These are phyloP conservation scores for Eucalyptus curtisii DNA, from an alignment of 345 rosid genomes.

Conservation along the genomic window DNA sequence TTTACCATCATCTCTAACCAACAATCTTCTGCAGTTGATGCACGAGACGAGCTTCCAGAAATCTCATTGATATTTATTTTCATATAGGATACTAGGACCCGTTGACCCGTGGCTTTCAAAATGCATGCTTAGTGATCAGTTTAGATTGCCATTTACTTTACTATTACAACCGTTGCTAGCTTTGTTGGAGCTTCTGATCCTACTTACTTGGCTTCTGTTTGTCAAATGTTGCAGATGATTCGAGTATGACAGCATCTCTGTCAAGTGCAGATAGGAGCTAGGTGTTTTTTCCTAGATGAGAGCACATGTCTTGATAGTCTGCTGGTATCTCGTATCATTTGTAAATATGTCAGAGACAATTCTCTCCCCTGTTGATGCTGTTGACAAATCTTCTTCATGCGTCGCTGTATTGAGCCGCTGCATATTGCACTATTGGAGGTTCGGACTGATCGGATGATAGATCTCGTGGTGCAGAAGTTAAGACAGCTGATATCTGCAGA, in stretches of 20 bases:
- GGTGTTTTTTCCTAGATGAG: neutral
- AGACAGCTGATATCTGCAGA: neutral
- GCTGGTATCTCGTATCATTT: neutral
- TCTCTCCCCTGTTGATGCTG: neutral
- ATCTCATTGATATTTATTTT: neutral
- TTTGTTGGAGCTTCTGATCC: neutral
- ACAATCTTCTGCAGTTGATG: neutral
- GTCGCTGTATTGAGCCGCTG: neutral
- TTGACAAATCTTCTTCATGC: neutral
- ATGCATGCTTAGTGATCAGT: neutral
- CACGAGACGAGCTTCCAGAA: neutral
- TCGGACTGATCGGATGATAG: neutral
- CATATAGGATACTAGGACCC: neutral
- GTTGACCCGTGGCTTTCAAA: neutral
- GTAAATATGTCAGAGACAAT: neutral
- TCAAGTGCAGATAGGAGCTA: neutral
- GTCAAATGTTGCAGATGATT: neutral
- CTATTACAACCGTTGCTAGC: neutral
- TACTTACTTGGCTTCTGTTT: neutral
- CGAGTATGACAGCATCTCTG: neutral
- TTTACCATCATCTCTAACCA: neutral
- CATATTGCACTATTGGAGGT: neutral
- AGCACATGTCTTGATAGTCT: neutral
- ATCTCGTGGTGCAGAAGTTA: neutral
- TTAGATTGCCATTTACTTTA: neutral